phyloP scores from a whole-genome alignment of 148 eudicot genomes.

The Chenopodium berlandieri region DNA sequence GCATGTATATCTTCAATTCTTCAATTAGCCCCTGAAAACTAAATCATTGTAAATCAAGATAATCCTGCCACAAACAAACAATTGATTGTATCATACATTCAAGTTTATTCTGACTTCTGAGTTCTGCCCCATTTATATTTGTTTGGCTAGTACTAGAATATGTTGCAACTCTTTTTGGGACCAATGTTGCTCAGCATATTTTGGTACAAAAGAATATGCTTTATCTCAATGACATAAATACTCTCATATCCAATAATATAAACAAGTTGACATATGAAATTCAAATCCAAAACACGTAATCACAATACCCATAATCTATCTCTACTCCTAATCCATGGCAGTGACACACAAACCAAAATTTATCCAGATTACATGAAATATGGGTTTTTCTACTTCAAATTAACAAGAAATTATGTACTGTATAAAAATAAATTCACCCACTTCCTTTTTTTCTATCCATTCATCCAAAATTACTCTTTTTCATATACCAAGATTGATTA shows the following conservation, averaged over 20 bases:
- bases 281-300: constrained; percentile 11
- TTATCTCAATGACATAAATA: constrained; percentile 11
- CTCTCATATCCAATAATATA: constrained; percentile 9
- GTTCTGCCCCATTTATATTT: background rate
- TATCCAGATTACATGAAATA: too few species aligned
- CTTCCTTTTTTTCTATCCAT: too few species aligned
- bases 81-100: background rate
- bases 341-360: too few species aligned
- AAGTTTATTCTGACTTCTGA: background rate
- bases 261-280: background rate
- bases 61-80: constrained; percentile 13
- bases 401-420: too few species aligned
- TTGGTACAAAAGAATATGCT: constrained; percentile 5
- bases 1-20: constrained; percentile 46
- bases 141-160: constrained; percentile 1
- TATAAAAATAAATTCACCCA: too few species aligned
- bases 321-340: background rate
- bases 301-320: background rate
- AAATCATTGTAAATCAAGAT: constrained; percentile 36
- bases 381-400: too few species aligned
- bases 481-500: too few species aligned
- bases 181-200: constrained; percentile 5
- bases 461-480: too few species aligned
- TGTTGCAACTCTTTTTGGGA: background rate
- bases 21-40: constrained; percentile 54